Percentiles rank a stretch among this genome's conserved stretches.
Evolutionary conservation across 2,329 filamentous ascomycete species (phyloP).

Genomic region (Beauveria bassiana): DNA sequence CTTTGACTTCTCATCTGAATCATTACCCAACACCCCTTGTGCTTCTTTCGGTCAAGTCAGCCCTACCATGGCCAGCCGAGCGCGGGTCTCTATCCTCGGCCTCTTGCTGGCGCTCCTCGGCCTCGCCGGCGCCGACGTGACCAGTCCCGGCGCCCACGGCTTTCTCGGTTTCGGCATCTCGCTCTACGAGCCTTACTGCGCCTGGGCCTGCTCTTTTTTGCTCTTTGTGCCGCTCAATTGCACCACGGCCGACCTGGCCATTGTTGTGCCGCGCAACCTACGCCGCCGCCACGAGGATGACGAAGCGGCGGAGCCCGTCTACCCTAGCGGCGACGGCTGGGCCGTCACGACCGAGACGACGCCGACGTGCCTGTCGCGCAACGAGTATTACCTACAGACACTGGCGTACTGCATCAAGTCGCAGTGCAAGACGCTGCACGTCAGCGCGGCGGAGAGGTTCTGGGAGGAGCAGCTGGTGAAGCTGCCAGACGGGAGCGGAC

Average conservation of each 20-base stretch:
- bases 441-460: constrained; percentile 10
- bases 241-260: constrained; percentile 12
- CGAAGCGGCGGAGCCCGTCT: constrained; percentile 1
- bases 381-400: constrained; percentile 14
- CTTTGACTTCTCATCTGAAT: background rate
- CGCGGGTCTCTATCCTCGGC: background rate
- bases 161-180: constrained; percentile 17
- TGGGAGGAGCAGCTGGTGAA: constrained; percentile 15
- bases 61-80: background rate
- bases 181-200: constrained; percentile 22
- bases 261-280: background rate
- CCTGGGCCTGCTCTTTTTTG: constrained; percentile 20
- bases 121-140: background rate
- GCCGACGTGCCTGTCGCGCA: constrained; percentile 14
- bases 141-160: constrained; percentile 1
- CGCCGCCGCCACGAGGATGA: background rate
- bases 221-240: constrained; percentile 19
- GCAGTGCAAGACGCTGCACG: constrained; percentile 8
- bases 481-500: constrained; percentile 2
- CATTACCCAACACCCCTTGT: no score
- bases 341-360: constrained; percentile 11
- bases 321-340: constrained; percentile 14
- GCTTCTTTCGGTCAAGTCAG: background rate
- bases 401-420: constrained; percentile 16
- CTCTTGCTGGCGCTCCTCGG: constrained; percentile 4